Evolutionary conservation across 2,329 filamentous ascomycete genomes (phyloP), one percentile per base, ranked within the genome.

Genomic region (Fusarium humuli): DNA sequence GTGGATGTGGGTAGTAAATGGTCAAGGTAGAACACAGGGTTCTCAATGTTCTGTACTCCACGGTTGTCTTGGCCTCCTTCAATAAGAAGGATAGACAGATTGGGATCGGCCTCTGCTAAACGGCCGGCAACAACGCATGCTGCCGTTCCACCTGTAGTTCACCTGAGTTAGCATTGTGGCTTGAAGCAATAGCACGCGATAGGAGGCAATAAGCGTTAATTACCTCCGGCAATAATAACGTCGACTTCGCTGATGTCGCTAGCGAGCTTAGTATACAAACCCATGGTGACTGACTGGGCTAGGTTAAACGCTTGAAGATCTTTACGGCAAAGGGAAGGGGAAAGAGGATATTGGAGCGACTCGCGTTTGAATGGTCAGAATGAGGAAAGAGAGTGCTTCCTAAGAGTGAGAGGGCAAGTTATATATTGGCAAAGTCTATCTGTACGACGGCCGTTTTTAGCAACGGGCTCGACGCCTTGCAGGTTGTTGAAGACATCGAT

Each of bases 41-140:
- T 70, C 29, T 71, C 67, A n/a, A 79, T 69, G 30, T 66, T 72
- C 3, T 73, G 72, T 12, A 76, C 68, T 14, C 75, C 69, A 25
- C 69, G 67, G 48, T 78, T 78, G 46, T 79, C 66, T 18, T 60
- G 70, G 5, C 78, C 78, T 6, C 73, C 67, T 30, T 79, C 78
- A n/a, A 79, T 73, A 20, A 79, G 52, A 6, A 79, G 64, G n/a
- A 79, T 72, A 0, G 75, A 75, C 18, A 78, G 57, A 22, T 55
- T 58, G 9, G 77, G 76, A 30, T 78, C 69, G 3, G 73, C 74
- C 45, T 76, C 74, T 10, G 76, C 73, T 11, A 79, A 61, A n/a
- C 77, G 66, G 2, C 73, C 70, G 4, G 78, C 78, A 4, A 79
- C 57, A 16, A 79, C 70, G 22, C 77, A 78, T 52, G 73, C 77